Evolutionary conservation across 192 early-diverging fungal genomes (phyloP), one percentile per base, ranked within the genome.

Genomic region (Radiomyces spectabilis): DNA sequence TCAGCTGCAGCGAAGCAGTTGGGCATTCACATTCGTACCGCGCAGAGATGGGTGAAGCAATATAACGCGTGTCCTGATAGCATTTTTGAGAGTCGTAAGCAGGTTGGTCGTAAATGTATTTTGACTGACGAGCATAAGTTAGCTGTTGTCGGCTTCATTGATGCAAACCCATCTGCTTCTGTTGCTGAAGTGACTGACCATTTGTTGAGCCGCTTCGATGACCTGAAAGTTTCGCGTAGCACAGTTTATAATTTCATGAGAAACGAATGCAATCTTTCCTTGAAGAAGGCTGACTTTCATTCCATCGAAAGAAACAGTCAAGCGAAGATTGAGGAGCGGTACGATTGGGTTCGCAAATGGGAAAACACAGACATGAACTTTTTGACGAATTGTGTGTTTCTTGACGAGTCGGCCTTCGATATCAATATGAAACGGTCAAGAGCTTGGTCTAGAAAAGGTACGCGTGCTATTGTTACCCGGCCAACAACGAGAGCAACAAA

Each of bases 151-250:
- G 27, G 13, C 1, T 35, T 12, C 41, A 34, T 46, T 39, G 55
- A 57, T 30, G 44, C 44, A 25, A 34, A 57, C 27, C 44, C 55
- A n/a, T 33, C 54, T 5, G 31, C 43, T 13, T 15, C 40, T 12
- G 5, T 45, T 9, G 41, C 22, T 4, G 26, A 57, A 9, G 32
- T 34, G 13, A 30, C 21, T 6, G n/a, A 21, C 6, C 8, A 10
- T 19, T 15, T 54, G 22, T 30, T 1, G 7, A 22, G 42, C 12
- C 5, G 26, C 2, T 54, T 54, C 37, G 13, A 13, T 16, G 41
- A 29, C 10, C 52, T 54, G 3, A 29, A 54, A 8, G 40, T 41
- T 18, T n/a, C 21, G 24, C 13, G 13, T 10, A 25, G 25, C 8
- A 41, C 52, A 3, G 52, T 54, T 8, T 30, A 41, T 18, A 41